phyloP scores from a whole-genome alignment of 345 rosid species.

The Eutrema yunnanense region DNA sequence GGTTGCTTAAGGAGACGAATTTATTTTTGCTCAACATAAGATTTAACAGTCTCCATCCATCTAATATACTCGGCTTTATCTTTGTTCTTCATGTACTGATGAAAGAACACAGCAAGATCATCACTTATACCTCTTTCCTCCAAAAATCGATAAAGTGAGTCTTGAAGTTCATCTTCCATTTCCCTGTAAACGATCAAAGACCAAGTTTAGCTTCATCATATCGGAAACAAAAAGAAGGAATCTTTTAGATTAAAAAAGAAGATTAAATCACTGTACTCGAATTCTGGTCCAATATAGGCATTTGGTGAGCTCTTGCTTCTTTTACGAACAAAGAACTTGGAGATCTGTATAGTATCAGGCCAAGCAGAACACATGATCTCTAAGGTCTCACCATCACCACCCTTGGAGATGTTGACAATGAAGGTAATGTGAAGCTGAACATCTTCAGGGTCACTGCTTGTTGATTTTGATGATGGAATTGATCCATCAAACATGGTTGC shows the following conservation, averaged over 20 bases:
- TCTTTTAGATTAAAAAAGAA: neutral
- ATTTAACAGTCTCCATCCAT: conserved; percentile 74
- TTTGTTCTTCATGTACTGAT: conserved; percentile 68
- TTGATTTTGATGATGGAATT: conserved; percentile 39
- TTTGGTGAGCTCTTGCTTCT: conserved; percentile 24
- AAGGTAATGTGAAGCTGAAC: conserved; percentile 62
- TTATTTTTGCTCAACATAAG: conserved; percentile 54
- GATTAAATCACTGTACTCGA: conserved; percentile 43
- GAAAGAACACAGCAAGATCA: conserved; percentile 73
- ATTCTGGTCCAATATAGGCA: conserved; percentile 62
- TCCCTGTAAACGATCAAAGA: conserved; percentile 44
- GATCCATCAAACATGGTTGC: conserved; percentile 85
- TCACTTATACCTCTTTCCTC: conserved; percentile 72
- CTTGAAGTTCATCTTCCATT: conserved; percentile 74
- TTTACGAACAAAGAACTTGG: conserved; percentile 45
- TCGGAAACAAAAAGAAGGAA: neutral
- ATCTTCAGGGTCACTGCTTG: conserved; percentile 27
- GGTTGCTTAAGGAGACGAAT: neutral
- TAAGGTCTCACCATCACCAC: conserved; percentile 38
- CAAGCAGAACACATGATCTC: conserved; percentile 82
- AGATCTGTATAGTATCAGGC: conserved; percentile 65
- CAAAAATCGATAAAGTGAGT: conserved; percentile 53
- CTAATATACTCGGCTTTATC: conserved; percentile 59
- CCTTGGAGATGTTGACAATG: conserved; percentile 58
- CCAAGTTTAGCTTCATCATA: neutral